Evolutionary conservation across 345 rosid species (phyloP), one percentile per base, ranked within the genome.

Genomic region (Acer negundo): DNA sequence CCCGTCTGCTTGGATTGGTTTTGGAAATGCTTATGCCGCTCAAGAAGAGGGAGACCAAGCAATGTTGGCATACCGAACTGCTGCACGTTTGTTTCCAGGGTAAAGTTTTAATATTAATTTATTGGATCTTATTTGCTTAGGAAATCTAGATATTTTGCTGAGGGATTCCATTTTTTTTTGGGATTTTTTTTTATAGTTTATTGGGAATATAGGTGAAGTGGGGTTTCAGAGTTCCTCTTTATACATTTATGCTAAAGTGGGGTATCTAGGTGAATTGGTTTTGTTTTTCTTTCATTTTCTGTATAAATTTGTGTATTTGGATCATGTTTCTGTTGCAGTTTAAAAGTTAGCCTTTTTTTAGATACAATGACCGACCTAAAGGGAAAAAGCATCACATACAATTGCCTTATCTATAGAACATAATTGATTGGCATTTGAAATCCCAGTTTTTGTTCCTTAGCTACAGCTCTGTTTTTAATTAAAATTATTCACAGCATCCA

Each of bases 31-130:
- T 73, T 96, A 81, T 88, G 95, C 97, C 40, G 93, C 92, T 75
- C 87, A 87, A 84, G 97, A 94, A 67, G 99, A 92, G 86, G 97
- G 97, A 73, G 99, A 96, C 81, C 98, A 92, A 84, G 98, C 98
- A 77, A 92, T 96, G 99, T 85, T 97, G 7, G 97, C 94, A 77
- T 96, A 96, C 80, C 96, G 98, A 15, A 90, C 91, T 55, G 98
- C 97, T 67, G 98, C 97, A 77, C 92, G 97, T 62, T 85, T 96
- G 79, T 94, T 96, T 84, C 99, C 99, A 17, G 98, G 99, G 99
- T 96, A 91, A 82, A 62, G 49, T 22, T 26, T n/a, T 47, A 11
- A 3, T 71, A 6, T 61, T 61, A 53, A 10, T 51, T 46, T 44
- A 35, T 51, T 31, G 51, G 31, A 35, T n/a, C 63, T 59, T 59